Evolutionary conservation across 805 yeast species (phyloP).

Genomic region (Saturnispora diversa): DNA sequence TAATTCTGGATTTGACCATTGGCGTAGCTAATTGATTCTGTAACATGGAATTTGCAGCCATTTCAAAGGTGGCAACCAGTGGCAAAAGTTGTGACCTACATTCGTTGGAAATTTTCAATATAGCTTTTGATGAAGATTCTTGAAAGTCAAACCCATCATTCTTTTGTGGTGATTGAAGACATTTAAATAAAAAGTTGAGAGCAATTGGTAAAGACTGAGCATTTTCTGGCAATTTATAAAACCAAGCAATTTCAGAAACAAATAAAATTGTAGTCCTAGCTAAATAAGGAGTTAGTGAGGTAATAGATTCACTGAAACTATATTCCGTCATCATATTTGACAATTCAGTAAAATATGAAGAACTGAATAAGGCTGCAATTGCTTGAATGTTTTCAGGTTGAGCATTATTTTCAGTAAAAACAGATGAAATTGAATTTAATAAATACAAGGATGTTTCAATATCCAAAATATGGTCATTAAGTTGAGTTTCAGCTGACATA

Average conservation of each 20-base stretch:
- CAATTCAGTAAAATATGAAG: slow-evolving; percentile 22
- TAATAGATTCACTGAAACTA: background rate
- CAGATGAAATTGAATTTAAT: slow-evolving; percentile 47
- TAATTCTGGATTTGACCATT: slow-evolving; percentile 51
- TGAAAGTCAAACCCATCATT: slow-evolving; percentile 10
- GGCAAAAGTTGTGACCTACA: slow-evolving; percentile 37
- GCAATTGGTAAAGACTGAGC: slow-evolving; percentile 38
- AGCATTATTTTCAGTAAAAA: slow-evolving; percentile 34
- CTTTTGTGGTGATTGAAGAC: slow-evolving; percentile 13
- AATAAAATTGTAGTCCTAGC: slow-evolving; percentile 47
- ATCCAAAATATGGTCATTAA: slow-evolving; percentile 25
- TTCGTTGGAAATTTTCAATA: slow-evolving; percentile 49
- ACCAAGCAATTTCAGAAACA: slow-evolving; percentile 53
- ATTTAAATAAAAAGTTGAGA: slow-evolving; percentile 39
- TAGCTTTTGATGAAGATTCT: slow-evolving; percentile 43
- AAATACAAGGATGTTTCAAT: slow-evolving; percentile 55
- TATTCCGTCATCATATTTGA: slow-evolving; percentile 2
- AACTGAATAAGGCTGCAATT: slow-evolving; percentile 25
- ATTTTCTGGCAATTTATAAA: slow-evolving; percentile 43
- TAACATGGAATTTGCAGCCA: slow-evolving; percentile 40
- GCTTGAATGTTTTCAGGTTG: slow-evolving; percentile 17
- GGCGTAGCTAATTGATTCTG: slow-evolving; percentile 26
- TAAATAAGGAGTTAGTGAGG: slow-evolving; percentile 22
- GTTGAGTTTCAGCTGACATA: slow-evolving; percentile 14
- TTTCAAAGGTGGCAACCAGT: slow-evolving; percentile 42